These are phyloP conservation scores for Eucalyptus tenuipes DNA, from an alignment of 345 rosid species.

Conservation along the genomic window DNA sequence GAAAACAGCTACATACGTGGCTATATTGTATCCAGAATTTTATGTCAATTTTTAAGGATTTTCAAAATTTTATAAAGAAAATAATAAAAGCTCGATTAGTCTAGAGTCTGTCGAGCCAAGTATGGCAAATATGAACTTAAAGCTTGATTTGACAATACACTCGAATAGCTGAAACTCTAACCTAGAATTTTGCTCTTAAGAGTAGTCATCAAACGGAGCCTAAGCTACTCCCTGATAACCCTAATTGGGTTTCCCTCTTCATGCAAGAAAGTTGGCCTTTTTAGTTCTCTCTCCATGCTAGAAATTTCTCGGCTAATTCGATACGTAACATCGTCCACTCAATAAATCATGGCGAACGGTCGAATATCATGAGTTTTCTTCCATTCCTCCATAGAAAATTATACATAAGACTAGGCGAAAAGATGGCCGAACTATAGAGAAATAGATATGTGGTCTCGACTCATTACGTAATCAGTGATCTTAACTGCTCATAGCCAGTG, in stretches of 20 bases:
- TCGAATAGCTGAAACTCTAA: neutral
- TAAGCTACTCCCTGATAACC: neutral
- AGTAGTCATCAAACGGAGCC: neutral
- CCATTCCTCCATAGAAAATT: neutral
- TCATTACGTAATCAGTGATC: neutral
- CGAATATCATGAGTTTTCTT: neutral
- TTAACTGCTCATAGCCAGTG: rapidly evolving
- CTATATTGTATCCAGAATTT: neutral
- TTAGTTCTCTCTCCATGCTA: neutral
- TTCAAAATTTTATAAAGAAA: neutral
- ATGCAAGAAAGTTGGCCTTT: neutral
- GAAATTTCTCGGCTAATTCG: neutral
- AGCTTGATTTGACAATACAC: neutral
- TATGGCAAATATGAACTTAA: neutral
- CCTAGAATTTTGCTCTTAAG: neutral
- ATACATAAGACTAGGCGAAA: neutral
- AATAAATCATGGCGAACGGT: neutral
- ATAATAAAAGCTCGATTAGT: neutral
- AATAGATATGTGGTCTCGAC: neutral
- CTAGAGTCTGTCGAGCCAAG: neutral
- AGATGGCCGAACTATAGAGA: neutral
- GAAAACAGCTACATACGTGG: neutral
- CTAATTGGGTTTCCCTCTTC: neutral
- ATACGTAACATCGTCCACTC: neutral
- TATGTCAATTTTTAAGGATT: neutral